Base-by-base conservation (phyloP, 2,329 filamentous ascomycete species). In the Cyphellophora attinorum region DNA sequence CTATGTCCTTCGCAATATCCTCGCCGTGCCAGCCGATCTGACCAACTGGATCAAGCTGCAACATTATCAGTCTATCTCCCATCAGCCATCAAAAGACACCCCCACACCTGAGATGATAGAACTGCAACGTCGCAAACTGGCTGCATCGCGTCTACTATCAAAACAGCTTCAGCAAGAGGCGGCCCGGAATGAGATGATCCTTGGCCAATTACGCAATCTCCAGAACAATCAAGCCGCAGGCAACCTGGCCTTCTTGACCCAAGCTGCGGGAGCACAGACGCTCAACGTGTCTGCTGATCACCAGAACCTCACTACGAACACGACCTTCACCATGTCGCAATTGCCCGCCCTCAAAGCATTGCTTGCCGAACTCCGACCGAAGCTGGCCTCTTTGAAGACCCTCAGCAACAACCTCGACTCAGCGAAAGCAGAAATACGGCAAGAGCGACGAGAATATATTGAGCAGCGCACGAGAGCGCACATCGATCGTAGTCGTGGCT, bases 1-100 rank as follows among this genome's bases (percentile, higher is more conserved):
- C 37, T 95, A 89, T 62, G 80, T 85, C 33, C 69, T 98, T 65
- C 71, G 85, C 46, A 95, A 95, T 54, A 82, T 88, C 48, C 61
- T 91, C 44, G 79, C 74, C 27, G 75, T 89, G 25, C 74, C 74
- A 31, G 74, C 79, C 17, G 82, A 89, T 42, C 66, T 80, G 30
- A 64, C 82, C 50, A 72, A 75, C 38, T 95, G 82, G 76, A 79
- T 96, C 45, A 69, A 81, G 34, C 65, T 98, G 44, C 74, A 74
- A 31, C 89, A 96, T 66, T 95, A 98, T 62, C 37, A 47, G 42
- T 37, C 35, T 40, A 41, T 44, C 47, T 56, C 35, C 31, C 54
- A 27, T 40, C 44, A 31, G 34, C 47, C 11, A 48, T 53, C 35
- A 45, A 54, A 36, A 51, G 38, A 60, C 45, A 57, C 60, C 27